A percentile compares a stretch with the other conserved stretches of the same genome.
phyloP scores from a whole-genome alignment of 345 rosid genomes.

The Excoecaria cochinchinensis region DNA sequence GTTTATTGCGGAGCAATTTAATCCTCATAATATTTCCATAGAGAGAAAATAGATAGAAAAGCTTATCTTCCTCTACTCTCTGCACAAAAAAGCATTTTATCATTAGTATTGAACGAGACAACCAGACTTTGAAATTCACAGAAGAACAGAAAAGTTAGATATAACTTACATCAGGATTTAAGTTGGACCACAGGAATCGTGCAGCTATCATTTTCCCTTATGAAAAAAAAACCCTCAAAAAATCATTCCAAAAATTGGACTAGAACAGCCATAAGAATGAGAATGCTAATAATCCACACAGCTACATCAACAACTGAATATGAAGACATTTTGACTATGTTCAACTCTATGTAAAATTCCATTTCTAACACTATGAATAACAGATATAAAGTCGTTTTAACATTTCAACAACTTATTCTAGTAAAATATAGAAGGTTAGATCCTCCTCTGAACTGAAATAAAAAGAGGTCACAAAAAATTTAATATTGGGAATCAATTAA shows the following conservation, averaged over 20 bases:
- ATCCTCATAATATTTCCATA: conserved; percentile 95
- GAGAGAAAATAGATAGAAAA: conserved; percentile 89
- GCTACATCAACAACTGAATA: neutral
- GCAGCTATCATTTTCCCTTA: conserved; percentile 53
- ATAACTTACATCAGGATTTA: conserved; percentile 79
- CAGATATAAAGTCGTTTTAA: neutral
- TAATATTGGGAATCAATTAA: neutral
- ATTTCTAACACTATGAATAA: neutral
- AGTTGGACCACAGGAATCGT: conserved; percentile 80
- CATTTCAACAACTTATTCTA: neutral
- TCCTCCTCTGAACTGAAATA: neutral
- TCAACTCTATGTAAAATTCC: neutral
- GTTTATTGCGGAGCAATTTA: conserved; percentile 90
- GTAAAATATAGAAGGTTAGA: neutral
- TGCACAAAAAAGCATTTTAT: conserved; percentile 33
- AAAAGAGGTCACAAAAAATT: neutral
- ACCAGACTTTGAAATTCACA: neutral
- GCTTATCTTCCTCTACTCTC: conserved; percentile 90
- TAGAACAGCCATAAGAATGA: neutral
- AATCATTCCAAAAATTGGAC: neutral
- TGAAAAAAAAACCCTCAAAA: neutral
- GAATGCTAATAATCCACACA: neutral
- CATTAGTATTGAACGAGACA: conserved; percentile 6
- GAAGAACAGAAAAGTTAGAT: conserved; percentile 4
- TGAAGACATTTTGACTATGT: neutral